Evolutionary conservation across 768 basidiomycete genomes (phyloP), one percentile per base, ranked within the genome.

Genomic region (Calocybe cyanea): DNA sequence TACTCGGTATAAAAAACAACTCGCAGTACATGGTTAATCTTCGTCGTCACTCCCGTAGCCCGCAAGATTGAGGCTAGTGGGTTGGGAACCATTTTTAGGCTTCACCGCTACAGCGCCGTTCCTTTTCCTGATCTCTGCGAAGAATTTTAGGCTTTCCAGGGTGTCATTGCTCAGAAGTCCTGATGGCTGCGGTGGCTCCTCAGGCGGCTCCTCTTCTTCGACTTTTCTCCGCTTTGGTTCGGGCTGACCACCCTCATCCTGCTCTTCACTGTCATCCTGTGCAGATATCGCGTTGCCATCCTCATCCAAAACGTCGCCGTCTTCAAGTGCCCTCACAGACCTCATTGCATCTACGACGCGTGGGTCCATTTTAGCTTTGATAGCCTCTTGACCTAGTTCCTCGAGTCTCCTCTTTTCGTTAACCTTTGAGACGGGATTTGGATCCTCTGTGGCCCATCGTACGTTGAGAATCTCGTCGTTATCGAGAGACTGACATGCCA

Each of bases 371-470:
- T 76, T 75, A 17, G 87, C 80, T 32, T 79, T 77, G 59, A 99
- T 94, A 2, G 89, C 93, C 48, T 89, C 83, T 53, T 87, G 82
- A 0, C 96, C 96, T 55, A 85, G 73, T 2, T 87, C 83, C 60
- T 92, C 87, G 21, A 99, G 62, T 10, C 93, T 74, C 7, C 78
- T 73, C 57, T 92, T 87, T 65, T 98, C 96, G 0, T 80, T 78
- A 7, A 87, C 82, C 57, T 93, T 94, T 51, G 87, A 83, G 0
- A 81, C 81, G 1, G 95, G 96, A 62, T 99, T 99, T 1, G 96
- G 96, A 63, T 99, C 96, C 61, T 96, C 95, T 0, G 95, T 98
- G 28, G 96, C 96, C 96, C 96, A 99, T 38, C 95, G 85, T 42
- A 98, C 93, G 65, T 99, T 99, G 49, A 98, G 77, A 50, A 97